phyloP scores from a whole-genome alignment of 2,329 filamentous ascomycete species.

The Fusarium nematophilum region DNA sequence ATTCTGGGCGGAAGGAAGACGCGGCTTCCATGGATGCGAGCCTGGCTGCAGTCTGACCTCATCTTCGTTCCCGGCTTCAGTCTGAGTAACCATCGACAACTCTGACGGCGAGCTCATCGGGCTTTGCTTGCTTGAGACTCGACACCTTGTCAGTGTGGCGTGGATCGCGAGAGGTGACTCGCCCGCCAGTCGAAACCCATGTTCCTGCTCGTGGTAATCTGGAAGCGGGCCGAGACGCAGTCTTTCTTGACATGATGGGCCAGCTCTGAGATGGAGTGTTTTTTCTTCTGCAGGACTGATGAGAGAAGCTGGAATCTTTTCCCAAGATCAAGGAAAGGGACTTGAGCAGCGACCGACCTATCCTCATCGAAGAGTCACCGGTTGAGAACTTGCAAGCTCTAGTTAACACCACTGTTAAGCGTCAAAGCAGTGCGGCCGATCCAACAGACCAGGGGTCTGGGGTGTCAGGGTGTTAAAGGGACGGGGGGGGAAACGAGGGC shows the following conservation, averaged over 20 bases:
- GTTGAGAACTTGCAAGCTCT: constrained; percentile 3
- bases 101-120: constrained; percentile 2
- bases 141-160: constrained; percentile 27
- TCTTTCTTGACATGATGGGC: neutral
- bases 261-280: too few relatives aligned
- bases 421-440: constrained; percentile 20
- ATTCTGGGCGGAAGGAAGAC: constrained; percentile 7
- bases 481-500: constrained; percentile 29
- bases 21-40: constrained; percentile 10
- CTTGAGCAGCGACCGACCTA: too few relatives aligned
- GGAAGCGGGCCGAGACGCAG: neutral
- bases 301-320: too few relatives aligned
- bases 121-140: constrained; percentile 17
- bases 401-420: constrained; percentile 1
- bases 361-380: constrained; percentile 10
- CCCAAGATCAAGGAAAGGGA: too few relatives aligned
- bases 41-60: constrained; percentile 31
- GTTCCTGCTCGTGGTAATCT: constrained; percentile 10
- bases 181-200: constrained; percentile 7
- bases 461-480: constrained; percentile 26
- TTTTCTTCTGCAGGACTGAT: too few relatives aligned
- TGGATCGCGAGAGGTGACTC: constrained; percentile 14
- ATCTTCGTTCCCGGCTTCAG: constrained; percentile 14
- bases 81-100: neutral
- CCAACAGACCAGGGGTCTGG: constrained; percentile 36